These are phyloP conservation scores for Hanseniaspora singularis DNA, from an alignment of 805 yeast species.

Conservation along the genomic window DNA sequence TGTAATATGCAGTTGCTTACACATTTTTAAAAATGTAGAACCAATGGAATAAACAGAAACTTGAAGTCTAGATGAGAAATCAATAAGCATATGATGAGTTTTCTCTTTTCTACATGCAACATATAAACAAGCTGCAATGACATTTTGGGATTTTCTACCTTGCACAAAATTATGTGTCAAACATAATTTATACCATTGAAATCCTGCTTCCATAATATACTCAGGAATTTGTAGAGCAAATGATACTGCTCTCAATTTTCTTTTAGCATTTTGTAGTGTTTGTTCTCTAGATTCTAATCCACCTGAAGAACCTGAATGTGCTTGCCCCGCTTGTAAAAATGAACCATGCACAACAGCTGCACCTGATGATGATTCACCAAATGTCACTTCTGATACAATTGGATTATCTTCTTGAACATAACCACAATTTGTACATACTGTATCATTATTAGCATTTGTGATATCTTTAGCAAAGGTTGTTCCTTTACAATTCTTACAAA, in stretches of 20 bases:
- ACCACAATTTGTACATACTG: slow-evolving; percentile 77
- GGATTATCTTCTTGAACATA: slow-evolving; percentile 82
- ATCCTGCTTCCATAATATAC: slow-evolving; percentile 72
- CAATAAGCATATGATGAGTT: slow-evolving; percentile 92
- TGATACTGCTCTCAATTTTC: slow-evolving; percentile 70
- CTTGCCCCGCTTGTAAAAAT: slow-evolving; percentile 78
- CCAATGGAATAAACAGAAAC: slow-evolving; percentile 91
- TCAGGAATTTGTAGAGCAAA: slow-evolving; percentile 69
- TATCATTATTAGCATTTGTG: slow-evolving; percentile 54
- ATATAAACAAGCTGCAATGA: slow-evolving; percentile 86
- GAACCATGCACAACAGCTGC: slow-evolving; percentile 95
- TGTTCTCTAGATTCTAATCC: slow-evolving; percentile 83
- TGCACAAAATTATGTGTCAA: slow-evolving; percentile 82
- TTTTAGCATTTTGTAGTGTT: slow-evolving; percentile 72
- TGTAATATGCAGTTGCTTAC: slow-evolving; percentile 68
- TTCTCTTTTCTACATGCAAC: slow-evolving; percentile 85
- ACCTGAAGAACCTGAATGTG: slow-evolving; percentile 50
- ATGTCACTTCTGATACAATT: slow-evolving; percentile 88
- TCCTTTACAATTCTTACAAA: slow-evolving; percentile 41
- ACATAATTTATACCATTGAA: slow-evolving; percentile 81
- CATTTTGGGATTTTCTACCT: slow-evolving; percentile 93
- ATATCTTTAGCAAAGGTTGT: slow-evolving; percentile 40
- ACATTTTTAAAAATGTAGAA: slow-evolving; percentile 87
- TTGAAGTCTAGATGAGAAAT: slow-evolving; percentile 79
- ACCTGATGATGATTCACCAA: slow-evolving; percentile 83